Evolutionary conservation across 495 filamentous ascomycete species (phyloP).

Genomic region (Penicillium fimorum): DNA sequence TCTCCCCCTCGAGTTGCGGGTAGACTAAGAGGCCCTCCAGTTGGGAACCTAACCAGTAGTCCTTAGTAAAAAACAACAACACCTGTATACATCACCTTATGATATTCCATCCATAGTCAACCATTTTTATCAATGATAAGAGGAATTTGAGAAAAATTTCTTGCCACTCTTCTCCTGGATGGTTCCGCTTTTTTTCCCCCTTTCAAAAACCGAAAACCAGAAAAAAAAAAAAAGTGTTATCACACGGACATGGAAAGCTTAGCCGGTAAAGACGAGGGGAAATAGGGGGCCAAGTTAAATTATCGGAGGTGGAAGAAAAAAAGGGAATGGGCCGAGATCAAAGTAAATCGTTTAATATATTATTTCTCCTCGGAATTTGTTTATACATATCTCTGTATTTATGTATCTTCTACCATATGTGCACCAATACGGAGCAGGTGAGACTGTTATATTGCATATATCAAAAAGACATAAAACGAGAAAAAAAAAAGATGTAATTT

Average conservation of each 20-base stretch:
- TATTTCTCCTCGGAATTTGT: conserved; percentile 1
- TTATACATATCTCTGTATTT: not conserved
- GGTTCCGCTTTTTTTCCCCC: conserved; percentile 20
- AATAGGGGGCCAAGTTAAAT: conserved; percentile 28
- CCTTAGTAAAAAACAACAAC: conserved; percentile 21
- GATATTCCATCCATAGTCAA: not conserved
- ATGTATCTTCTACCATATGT: not conserved
- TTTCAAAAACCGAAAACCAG: conserved; percentile 7
- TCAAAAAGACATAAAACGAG: not conserved
- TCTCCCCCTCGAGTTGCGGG: conserved; percentile 41
- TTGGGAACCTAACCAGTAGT: conserved; percentile 34
- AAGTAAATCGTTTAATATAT: not conserved
- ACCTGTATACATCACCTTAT: conserved; percentile 6
- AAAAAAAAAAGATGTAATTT: conserved; percentile 13
- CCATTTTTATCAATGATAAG: not conserved
- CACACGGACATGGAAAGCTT: conserved; percentile 23
- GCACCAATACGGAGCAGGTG: no score
- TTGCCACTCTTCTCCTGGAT: conserved; percentile 12
- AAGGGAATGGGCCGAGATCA: conserved; percentile 26
- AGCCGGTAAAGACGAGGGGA: conserved; percentile 23
- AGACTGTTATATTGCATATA: not conserved
- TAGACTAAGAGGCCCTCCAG: conserved; percentile 38
- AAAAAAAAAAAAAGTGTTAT: conserved; percentile 11
- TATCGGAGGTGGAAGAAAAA: conserved; percentile 27
- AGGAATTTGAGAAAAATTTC: not conserved